Evolutionary conservation across 2,329 filamentous ascomycete species (phyloP).

Genomic region (Aspergillus viridinutans): DNA sequence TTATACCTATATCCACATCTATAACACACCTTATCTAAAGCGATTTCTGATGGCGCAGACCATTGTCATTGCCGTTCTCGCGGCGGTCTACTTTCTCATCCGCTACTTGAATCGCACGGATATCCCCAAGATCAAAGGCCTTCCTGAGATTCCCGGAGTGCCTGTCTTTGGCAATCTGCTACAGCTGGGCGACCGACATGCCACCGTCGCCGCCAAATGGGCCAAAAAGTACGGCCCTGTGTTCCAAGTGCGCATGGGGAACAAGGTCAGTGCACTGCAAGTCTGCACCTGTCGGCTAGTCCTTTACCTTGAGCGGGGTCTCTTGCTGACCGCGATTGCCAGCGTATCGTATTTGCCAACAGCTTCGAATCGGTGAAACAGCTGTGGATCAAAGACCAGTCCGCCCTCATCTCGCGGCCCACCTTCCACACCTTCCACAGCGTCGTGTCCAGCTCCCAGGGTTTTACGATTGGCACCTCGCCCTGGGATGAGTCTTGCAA

Average conservation of each 20-base stretch:
- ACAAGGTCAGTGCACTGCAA: conserved; percentile 47
- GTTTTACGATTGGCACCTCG: conserved; percentile 77
- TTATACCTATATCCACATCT: background rate
- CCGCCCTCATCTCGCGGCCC: conserved; percentile 70
- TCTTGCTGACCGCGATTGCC: background rate
- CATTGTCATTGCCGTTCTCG: conserved; percentile 29
- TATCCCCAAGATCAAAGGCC: conserved; percentile 56
- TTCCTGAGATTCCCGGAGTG: conserved; percentile 59
- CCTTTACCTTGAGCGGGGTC: background rate
- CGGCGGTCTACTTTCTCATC: conserved; percentile 38
- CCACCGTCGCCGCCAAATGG: conserved; percentile 53
- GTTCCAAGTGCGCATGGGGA: conserved; percentile 66
- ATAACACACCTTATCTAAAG: background rate
- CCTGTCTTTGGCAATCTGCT: conserved; percentile 62
- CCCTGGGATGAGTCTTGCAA: conserved; percentile 83
- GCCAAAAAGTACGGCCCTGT: conserved; percentile 60
- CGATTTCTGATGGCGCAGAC: conserved; percentile 12
- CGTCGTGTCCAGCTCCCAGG: conserved; percentile 70
- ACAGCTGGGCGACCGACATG: conserved; percentile 56
- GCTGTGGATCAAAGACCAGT: conserved; percentile 76
- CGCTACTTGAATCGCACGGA: conserved; percentile 50
- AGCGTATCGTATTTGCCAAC: conserved; percentile 74
- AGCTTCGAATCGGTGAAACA: conserved; percentile 67
- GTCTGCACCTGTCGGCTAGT: too few relatives aligned
- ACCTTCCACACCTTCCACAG: conserved; percentile 78